phyloP scores from a whole-genome alignment of 1,284 basidiomycete species.

The Irpex sp. region DNA sequence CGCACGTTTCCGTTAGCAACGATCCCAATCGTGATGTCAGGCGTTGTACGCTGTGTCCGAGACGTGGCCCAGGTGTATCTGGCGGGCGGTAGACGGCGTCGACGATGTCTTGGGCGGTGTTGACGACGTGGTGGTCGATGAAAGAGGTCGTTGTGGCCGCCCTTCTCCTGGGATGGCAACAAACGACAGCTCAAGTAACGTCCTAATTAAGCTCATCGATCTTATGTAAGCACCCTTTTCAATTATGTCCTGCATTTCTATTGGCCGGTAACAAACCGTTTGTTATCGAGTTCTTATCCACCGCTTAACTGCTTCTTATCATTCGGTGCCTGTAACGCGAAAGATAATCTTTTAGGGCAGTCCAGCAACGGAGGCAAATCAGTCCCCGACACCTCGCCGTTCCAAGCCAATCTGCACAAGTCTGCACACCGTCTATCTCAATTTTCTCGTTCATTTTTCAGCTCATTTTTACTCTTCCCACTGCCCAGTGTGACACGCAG shows the following conservation, averaged over 20 bases:
- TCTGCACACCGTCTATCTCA: not conserved
- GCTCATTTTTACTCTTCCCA: not conserved
- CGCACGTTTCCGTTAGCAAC: conserved; percentile 17
- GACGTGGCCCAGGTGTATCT: conserved; percentile 1
- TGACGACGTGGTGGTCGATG: not conserved
- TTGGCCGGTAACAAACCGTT: not conserved
- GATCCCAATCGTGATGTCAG: conserved; percentile 15
- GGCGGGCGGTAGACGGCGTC: conserved; percentile 1
- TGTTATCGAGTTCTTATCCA: not conserved
- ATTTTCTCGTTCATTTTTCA: not conserved
- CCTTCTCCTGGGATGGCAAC: not conserved
- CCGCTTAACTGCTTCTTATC: not conserved
- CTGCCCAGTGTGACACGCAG: not conserved
- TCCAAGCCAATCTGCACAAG: not conserved
- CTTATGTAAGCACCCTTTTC: conserved; percentile 12
- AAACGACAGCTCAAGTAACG: not conserved
- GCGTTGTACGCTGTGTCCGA: conserved; percentile 1
- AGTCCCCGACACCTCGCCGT: not conserved
- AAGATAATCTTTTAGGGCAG: not conserved
- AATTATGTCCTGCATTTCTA: not conserved
- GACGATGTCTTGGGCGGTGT: conserved; percentile 1
- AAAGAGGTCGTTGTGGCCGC: not conserved
- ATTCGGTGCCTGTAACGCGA: not conserved
- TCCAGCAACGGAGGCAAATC: not conserved
- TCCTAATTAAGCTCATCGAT: conserved; percentile 17